These are phyloP conservation scores for Tetraselmis striata DNA, from an alignment of 139 green algal species.

Conservation along the genomic window DNA sequence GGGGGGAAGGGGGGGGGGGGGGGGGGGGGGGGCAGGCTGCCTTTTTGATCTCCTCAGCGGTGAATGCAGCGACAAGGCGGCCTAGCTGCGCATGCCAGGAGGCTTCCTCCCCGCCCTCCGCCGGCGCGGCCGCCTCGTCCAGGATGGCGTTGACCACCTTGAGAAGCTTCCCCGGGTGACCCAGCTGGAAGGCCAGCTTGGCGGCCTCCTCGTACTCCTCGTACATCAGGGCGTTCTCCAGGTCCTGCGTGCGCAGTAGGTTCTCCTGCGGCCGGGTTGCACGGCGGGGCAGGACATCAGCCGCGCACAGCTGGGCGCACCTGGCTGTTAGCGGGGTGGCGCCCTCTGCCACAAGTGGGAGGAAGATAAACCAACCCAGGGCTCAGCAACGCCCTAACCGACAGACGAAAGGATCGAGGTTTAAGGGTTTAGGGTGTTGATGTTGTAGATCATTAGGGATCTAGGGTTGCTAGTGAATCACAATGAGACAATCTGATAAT, in stretches of 20 bases:
- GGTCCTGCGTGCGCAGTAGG: constrained; percentile 41
- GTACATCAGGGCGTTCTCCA: constrained; percentile 72
- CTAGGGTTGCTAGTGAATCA: no score
- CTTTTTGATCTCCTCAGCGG: constrained; percentile 16
- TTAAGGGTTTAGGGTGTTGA: no score
- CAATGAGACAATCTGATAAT: no score
- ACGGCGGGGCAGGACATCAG: no score
- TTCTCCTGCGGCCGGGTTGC: neutral
- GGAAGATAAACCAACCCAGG: no score
- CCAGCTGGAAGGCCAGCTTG: constrained; percentile 73
- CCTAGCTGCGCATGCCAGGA: neutral
- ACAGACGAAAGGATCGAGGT: no score
- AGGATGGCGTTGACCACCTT: constrained; percentile 40
- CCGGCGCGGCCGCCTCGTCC: neutral
- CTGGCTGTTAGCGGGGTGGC: no score
- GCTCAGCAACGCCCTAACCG: no score
- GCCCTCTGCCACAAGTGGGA: no score
- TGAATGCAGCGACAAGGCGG: constrained; percentile 2
- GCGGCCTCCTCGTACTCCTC: constrained; percentile 61
- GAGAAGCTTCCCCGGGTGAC: constrained; percentile 70
- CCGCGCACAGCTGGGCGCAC: no score
- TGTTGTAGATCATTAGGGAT: no score
- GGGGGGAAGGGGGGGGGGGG: neutral
- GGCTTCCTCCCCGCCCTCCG: neutral
- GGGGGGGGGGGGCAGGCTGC: no score